A percentile compares a stretch with the other conserved stretches of the same genome.
These are phyloP conservation scores for Verticillium tricorpus DNA, from an alignment of 2,329 filamentous ascomycete species.

Conservation along the genomic window DNA sequence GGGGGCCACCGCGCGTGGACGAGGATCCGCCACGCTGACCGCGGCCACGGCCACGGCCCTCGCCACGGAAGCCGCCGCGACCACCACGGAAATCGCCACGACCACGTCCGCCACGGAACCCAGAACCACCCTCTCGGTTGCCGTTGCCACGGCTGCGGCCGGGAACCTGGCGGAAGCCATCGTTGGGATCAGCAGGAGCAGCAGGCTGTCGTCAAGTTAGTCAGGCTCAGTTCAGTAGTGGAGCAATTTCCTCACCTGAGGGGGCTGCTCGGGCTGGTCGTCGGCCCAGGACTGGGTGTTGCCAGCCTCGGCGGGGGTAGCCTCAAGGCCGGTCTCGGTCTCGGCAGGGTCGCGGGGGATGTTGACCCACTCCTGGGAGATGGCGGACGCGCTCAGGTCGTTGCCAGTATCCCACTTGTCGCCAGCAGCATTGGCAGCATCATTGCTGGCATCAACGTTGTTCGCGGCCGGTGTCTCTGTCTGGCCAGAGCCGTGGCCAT, in stretches of 20 bases:
- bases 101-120: constrained; percentile 35
- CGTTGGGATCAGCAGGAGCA: constrained; percentile 39
- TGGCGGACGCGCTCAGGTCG: constrained; percentile 33
- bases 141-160: constrained; percentile 52
- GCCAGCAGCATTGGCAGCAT: constrained; percentile 55
- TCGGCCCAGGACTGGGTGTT: constrained; percentile 76
- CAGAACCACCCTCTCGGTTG: constrained; percentile 43
- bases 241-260: constrained; percentile 31
- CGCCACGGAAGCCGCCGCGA: constrained; percentile 43
- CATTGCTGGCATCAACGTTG: constrained; percentile 48
- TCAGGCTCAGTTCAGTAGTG: background rate
- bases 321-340: constrained; percentile 61
- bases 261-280: constrained; percentile 57
- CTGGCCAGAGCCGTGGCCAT: constrained; percentile 37
- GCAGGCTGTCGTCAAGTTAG: constrained; percentile 23
- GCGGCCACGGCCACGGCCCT: constrained; percentile 38
- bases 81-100: constrained; percentile 43
- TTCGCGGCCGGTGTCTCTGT: constrained; percentile 32
- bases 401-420: constrained; percentile 60
- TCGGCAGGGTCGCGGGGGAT: constrained; percentile 62
- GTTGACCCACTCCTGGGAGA: constrained; percentile 66
- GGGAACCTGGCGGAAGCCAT: constrained; percentile 71
- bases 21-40: constrained; percentile 27
- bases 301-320: constrained; percentile 48
- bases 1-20: constrained; percentile 25